phyloP scores from a whole-genome alignment of 192 early-diverging fungal species.

The Mortierella alpina region DNA sequence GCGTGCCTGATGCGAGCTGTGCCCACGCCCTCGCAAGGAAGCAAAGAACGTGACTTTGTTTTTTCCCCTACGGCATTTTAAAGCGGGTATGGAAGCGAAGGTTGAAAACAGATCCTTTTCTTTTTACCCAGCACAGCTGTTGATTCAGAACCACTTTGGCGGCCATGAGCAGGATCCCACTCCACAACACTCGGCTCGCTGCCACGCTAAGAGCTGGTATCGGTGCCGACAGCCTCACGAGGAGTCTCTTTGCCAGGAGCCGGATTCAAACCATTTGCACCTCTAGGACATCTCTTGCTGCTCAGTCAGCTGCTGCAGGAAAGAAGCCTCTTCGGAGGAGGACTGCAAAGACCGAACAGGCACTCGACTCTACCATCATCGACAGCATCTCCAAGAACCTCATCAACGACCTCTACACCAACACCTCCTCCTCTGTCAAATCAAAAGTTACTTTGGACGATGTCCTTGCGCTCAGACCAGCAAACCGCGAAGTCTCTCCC shows the following conservation, averaged over 20 bases:
- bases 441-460: slow-evolving; percentile 33
- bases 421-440: neutral
- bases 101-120: slow-evolving; percentile 1
- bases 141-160: neutral
- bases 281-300: neutral
- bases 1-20: too few species aligned
- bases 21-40: too few species aligned
- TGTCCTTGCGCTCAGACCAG: slow-evolving; percentile 35
- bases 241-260: neutral
- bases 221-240: neutral
- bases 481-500: slow-evolving; percentile 6
- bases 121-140: neutral
- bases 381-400: slow-evolving; percentile 34
- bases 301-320: neutral
- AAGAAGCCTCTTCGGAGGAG: neutral
- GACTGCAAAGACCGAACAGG: neutral
- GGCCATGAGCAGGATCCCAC: slow-evolving; percentile 36
- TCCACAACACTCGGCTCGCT: slow-evolving; percentile 16
- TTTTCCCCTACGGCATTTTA: too few species aligned
- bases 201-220: slow-evolving; percentile 9
- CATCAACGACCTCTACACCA: slow-evolving; percentile 30
- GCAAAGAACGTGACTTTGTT: too few species aligned
- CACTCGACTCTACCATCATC: slow-evolving; percentile 19
- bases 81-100: too few species aligned
- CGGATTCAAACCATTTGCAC: neutral